phyloP scores from a whole-genome alignment of 805 yeast genomes.

The Sugiyamaella qingdaonensis region DNA sequence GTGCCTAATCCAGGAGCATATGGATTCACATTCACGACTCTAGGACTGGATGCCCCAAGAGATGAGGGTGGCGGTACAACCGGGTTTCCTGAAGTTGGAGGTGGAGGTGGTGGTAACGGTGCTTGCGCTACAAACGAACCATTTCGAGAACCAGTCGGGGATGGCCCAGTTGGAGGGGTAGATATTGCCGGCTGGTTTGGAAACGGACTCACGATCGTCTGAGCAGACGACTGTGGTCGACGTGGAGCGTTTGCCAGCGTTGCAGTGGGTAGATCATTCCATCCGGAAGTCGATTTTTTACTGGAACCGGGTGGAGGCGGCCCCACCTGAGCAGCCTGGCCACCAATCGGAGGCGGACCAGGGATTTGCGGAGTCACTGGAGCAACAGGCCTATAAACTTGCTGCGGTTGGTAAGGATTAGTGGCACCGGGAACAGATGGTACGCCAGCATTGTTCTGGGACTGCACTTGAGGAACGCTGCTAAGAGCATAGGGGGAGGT shows the following conservation, averaged over 20 bases:
- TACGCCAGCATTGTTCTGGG: neutral
- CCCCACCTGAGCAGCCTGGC: constrained; percentile 24
- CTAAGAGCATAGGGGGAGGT: constrained; percentile 15
- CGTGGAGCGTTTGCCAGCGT: constrained; percentile 21
- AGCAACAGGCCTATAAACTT: neutral
- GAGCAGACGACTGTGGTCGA: constrained; percentile 28
- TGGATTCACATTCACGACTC: constrained; percentile 23
- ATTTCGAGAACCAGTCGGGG: constrained; percentile 18
- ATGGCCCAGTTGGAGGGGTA: constrained; percentile 34
- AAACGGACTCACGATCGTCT: constrained; percentile 22
- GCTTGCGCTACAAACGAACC: constrained; percentile 3
- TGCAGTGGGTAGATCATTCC: constrained; percentile 29
- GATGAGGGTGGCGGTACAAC: constrained; percentile 23
- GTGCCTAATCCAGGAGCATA: constrained; percentile 19
- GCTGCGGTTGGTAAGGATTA: constrained; percentile 19
- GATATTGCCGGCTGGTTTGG: constrained; percentile 25
- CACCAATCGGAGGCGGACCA: constrained; percentile 18
- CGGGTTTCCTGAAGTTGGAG: constrained; percentile 21
- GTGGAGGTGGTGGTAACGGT: constrained; percentile 19
- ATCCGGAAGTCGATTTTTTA: constrained; percentile 22
- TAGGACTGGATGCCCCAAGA: neutral
- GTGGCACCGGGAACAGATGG: neutral
- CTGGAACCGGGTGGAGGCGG: constrained; percentile 25
- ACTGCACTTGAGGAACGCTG: constrained; percentile 7
- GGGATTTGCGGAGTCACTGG: constrained; percentile 2